Percentiles rank a stretch among this genome's conserved stretches.
These are phyloP conservation scores for Microstroma glucosiphilum DNA, from an alignment of 1,284 basidiomycete species.

Conservation along the genomic window DNA sequence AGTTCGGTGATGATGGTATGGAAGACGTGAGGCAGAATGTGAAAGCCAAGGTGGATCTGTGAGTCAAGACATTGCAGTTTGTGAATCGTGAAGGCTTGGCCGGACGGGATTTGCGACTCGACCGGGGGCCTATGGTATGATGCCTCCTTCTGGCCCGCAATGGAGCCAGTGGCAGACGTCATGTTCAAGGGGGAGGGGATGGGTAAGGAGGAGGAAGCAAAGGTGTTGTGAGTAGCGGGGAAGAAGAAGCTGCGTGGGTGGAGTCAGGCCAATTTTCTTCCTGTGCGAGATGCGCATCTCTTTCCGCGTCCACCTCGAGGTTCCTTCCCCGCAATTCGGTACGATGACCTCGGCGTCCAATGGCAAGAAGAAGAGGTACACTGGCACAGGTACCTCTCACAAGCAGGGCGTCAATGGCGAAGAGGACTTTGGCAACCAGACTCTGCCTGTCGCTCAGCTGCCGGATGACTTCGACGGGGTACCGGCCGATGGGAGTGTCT, in stretches of 20 bases:
- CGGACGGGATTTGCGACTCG: conserved; percentile 34
- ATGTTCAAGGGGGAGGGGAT: background rate
- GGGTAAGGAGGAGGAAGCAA: background rate
- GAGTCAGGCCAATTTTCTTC: too few species aligned
- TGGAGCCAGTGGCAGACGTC: background rate
- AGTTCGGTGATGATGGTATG: conserved; percentile 65
- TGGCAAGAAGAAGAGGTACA: background rate
- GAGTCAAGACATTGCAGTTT: conserved; percentile 41
- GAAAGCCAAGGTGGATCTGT: conserved; percentile 47
- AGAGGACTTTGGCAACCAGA: conserved; percentile 27
- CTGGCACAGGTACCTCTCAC: background rate
- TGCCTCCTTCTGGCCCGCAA: conserved; percentile 31
- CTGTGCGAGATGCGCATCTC: too few species aligned
- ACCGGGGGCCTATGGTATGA: conserved; percentile 47
- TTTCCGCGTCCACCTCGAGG: too few species aligned
- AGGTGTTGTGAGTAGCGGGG: background rate
- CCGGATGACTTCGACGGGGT: conserved; percentile 35
- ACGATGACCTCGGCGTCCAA: background rate
- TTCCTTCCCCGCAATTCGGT: too few species aligned
- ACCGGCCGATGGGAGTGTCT: conserved; percentile 37
- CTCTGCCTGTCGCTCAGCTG: conserved; percentile 34
- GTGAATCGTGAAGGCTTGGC: conserved; percentile 25
- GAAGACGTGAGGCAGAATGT: conserved; percentile 54
- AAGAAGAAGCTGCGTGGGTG: too few species aligned
- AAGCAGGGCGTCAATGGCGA: background rate